Evolutionary conservation across 106 monocot genomes (phyloP), one percentile per base, ranked within the genome.

Genomic region (Dendrobium officinale): DNA sequence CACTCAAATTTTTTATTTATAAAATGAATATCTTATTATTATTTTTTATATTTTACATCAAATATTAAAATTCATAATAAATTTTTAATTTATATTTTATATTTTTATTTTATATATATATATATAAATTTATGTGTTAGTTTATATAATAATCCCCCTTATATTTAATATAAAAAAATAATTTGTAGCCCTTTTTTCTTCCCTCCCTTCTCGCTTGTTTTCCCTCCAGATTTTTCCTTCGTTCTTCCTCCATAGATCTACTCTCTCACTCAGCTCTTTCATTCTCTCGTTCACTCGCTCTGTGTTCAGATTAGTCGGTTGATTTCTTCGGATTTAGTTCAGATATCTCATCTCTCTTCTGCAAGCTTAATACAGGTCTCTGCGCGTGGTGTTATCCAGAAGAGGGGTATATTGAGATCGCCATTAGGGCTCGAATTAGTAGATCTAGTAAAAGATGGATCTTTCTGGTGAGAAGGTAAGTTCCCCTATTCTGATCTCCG

Each of bases 401-500:
- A 70, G 33, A 22, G 31, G 70, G 33, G 4, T 24, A 40, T 42
- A 19, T 19, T 8, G 20, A 19, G 19, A 22, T 44, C 42, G 19
- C 42, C 42, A 74, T 42, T 74, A 19, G 42, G 18, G 43, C 9
- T 18, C 2, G 20, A n/a, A 27, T 76, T 2, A 49, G 76, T 27
- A 45, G 26, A 76, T 76, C 76, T 51, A 13, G 47, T 19, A 20
- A 6, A 33, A 19, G 76, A 83, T 83, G 83, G 79, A 83, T 78
- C 78, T 83, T 58, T 79, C 78, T 3, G 33, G 17, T 15, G 68
- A 83, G 8, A 78, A 83, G 83, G 83, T 83, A 15, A 27, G 68
- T 37, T 37, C 19, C 9, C 15, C 5, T 10, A 22, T 20, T 72
- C 31, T 19, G 24, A 10, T 67, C 42, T 54, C 37, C 1, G 18